phyloP scores from a whole-genome alignment of 805 yeast genomes.

The Metahyphopichia silvanorum region DNA sequence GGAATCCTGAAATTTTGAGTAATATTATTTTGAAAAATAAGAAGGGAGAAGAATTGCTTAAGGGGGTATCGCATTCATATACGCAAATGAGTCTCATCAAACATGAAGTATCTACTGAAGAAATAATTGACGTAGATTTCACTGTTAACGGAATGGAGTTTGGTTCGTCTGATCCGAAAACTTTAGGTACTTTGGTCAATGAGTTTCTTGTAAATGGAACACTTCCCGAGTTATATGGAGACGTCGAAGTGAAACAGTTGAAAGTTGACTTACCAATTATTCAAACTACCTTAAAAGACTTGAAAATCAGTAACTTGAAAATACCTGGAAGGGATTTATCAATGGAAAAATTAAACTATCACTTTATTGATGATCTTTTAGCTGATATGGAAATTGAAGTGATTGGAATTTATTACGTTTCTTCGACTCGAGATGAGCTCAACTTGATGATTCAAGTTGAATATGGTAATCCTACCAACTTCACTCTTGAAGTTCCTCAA shows the following conservation, averaged over 20 bases:
- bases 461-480: constrained; percentile 29
- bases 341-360: constrained; percentile 5
- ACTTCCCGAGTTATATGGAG: constrained; percentile 5
- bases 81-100: too few species aligned
- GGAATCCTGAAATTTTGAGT: background rate
- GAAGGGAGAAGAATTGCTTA: background rate
- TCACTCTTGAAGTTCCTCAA: constrained; percentile 18
- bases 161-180: constrained; percentile 7
- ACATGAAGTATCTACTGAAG: background rate
- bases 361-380: constrained; percentile 5
- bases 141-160: constrained; percentile 8
- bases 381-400: constrained; percentile 10
- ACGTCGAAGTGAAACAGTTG: constrained; percentile 11
- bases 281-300: background rate
- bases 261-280: constrained; percentile 8
- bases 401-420: constrained; percentile 18
- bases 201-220: too few species aligned
- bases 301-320: background rate
- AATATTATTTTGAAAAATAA: background rate
- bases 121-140: constrained; percentile 4
- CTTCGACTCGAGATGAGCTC: constrained; percentile 19
- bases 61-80: too few species aligned
- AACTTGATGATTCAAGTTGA: constrained; percentile 25
- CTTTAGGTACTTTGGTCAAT: constrained; percentile 13
- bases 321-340: background rate